Conservation (phyloP, 192 early-diverging fungal genomes). For the Coemansia nantahalensis region DNA sequence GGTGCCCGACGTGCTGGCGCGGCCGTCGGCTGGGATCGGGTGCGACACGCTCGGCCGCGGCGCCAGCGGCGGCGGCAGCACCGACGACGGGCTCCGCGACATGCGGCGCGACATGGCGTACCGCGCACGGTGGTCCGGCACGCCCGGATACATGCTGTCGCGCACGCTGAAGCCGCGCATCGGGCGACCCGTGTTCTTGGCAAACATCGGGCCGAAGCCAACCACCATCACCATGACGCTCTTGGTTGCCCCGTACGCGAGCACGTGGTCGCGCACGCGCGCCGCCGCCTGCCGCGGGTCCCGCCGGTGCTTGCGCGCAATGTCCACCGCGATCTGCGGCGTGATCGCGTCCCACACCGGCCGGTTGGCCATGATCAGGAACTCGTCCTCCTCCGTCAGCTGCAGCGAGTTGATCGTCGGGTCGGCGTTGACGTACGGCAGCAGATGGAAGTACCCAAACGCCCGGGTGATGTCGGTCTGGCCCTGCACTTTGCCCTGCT, state of each 20-base stretch:
- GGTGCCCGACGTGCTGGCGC: constrained; percentile 6
- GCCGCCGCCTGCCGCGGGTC: constrained; percentile 75
- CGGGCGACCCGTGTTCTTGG: constrained; percentile 49
- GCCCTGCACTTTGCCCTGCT: constrained; percentile 69
- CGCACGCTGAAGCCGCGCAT: constrained; percentile 54
- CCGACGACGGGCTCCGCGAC: constrained; percentile 45
- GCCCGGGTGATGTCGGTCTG: constrained; percentile 72
- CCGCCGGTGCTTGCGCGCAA: constrained; percentile 75
- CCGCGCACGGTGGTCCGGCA: constrained; percentile 45
- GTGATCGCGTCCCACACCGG: constrained; percentile 79
- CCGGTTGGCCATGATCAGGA: constrained; percentile 70
- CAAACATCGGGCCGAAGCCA: constrained; percentile 77
- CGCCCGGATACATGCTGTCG: constrained; percentile 51
- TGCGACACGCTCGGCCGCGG: constrained; percentile 26
- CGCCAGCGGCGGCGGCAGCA: constrained; percentile 31
- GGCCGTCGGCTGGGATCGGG: constrained; percentile 18
- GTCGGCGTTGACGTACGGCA: constrained; percentile 81
- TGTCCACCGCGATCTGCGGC: constrained; percentile 78
- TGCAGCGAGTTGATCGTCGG: constrained; percentile 72
- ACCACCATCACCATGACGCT: constrained; percentile 88
- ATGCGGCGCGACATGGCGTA: constrained; percentile 46
- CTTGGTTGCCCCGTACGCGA: constrained; percentile 73
- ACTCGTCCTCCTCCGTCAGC: constrained; percentile 78
- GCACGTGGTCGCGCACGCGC: constrained; percentile 83
- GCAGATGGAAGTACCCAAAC: constrained; percentile 84